Evolutionary conservation across 768 basidiomycete genomes (phyloP).

Genomic region (Saitozyma podzolica): DNA sequence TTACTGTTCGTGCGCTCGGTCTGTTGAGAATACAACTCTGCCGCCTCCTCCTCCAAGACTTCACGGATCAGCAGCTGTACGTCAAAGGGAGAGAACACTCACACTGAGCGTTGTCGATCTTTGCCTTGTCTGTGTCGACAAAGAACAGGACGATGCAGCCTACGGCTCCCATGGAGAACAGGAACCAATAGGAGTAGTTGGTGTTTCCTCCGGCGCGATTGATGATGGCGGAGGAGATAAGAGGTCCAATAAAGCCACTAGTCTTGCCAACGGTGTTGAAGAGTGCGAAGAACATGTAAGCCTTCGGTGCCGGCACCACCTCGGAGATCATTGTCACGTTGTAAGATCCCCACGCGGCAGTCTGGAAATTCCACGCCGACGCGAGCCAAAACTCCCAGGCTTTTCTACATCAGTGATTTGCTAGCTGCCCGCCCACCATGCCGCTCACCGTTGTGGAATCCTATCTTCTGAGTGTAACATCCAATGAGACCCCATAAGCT

Average conservation of each 20-base stretch:
- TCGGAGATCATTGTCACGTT: constrained; percentile 15
- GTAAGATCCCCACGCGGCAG: constrained; percentile 15
- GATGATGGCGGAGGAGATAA: constrained; percentile 24
- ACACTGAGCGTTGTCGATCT: constrained; percentile 25
- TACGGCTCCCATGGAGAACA: constrained; percentile 12
- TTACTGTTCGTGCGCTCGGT: not conserved
- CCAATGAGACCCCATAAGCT: constrained; percentile 17
- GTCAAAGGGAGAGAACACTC: constrained; percentile 1
- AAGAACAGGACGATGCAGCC: constrained; percentile 11
- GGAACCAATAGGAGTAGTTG: constrained; percentile 17
- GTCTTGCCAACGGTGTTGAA: constrained; percentile 23
- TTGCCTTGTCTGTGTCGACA: constrained; percentile 17
- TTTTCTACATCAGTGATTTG: not conserved
- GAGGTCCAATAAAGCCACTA: constrained; percentile 16
- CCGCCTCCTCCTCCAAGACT: constrained; percentile 16
- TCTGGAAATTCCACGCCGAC: constrained; percentile 12
- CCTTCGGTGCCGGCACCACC: constrained; percentile 17
- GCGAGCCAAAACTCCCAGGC: constrained; percentile 21
- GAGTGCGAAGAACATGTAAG: constrained; percentile 14
- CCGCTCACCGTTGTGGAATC: constrained; percentile 17
- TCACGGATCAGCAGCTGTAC: not conserved
- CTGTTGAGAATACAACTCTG: constrained; percentile 8
- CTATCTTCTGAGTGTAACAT: constrained; percentile 9
- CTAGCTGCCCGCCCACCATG: too few relatives aligned
- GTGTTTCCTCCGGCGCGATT: constrained; percentile 15